phyloP scores from a whole-genome alignment of 2,329 filamentous ascomycete species.

The Penicillium italicum region DNA sequence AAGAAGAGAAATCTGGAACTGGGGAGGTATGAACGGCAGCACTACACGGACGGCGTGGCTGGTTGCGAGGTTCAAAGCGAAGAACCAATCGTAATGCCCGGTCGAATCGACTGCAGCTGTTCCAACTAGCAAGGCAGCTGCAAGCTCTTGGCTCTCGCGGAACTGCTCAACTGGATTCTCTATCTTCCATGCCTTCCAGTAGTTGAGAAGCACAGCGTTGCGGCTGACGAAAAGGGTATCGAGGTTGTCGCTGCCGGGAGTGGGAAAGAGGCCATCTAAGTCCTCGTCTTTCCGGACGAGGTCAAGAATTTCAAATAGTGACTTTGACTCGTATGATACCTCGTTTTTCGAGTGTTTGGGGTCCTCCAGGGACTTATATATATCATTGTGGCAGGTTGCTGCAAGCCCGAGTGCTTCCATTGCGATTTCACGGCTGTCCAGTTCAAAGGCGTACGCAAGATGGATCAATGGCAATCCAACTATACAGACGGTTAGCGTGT shows the following conservation, averaged over 20 bases:
- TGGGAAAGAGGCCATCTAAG: constrained; percentile 64
- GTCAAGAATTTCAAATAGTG: constrained; percentile 67
- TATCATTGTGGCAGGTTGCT: constrained; percentile 54
- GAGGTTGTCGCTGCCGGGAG: constrained; percentile 61
- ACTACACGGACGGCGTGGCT: constrained; percentile 86
- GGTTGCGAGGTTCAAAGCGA: constrained; percentile 76
- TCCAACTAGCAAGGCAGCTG: constrained; percentile 45
- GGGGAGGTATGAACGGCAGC: constrained; percentile 69
- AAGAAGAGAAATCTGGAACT: constrained; percentile 69
- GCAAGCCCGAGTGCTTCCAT: constrained; percentile 81
- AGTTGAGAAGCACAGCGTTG: constrained; percentile 69
- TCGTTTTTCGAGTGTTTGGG: constrained; percentile 62
- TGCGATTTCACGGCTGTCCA: constrained; percentile 77
- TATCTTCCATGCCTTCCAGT: constrained; percentile 87
- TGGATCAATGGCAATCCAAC: constrained; percentile 93
- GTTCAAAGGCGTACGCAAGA: constrained; percentile 87
- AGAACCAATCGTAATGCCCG: constrained; percentile 73
- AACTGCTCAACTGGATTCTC: constrained; percentile 70
- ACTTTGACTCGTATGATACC: constrained; percentile 57
- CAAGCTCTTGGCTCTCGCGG: constrained; percentile 60
- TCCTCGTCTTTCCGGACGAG: constrained; percentile 65
- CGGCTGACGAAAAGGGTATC: constrained; percentile 64
- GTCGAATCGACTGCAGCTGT: constrained; percentile 23
- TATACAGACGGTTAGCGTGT: constrained; percentile 41
- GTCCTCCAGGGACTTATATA: constrained; percentile 66